Conservation (phyloP, 1,284 basidiomycete species). For the Trichosporon asahii region DNA sequence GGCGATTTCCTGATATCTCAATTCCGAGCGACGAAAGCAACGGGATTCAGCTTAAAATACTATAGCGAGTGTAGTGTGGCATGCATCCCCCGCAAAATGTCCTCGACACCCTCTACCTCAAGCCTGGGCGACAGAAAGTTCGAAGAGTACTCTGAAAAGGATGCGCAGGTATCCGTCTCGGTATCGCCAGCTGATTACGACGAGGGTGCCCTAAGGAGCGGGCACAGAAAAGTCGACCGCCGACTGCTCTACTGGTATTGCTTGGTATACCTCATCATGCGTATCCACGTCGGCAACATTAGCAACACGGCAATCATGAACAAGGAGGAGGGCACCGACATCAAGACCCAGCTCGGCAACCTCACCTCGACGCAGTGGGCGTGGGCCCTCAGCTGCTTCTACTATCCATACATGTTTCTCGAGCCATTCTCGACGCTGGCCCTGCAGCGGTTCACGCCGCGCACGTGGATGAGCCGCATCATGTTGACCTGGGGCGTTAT, state of each 20-base stretch:
- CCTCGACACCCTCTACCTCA: background rate
- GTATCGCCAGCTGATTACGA: background rate
- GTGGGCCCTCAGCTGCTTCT: conserved; percentile 17
- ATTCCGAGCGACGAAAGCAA: background rate
- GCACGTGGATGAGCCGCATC: conserved; percentile 35
- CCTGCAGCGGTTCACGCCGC: conserved; percentile 33
- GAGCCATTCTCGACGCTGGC: conserved; percentile 16
- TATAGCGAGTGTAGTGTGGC: background rate
- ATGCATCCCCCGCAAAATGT: background rate
- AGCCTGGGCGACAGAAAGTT: background rate
- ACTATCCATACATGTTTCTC: conserved; percentile 17
- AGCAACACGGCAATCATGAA: conserved; percentile 21
- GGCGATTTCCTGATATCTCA: background rate
- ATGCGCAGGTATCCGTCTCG: background rate
- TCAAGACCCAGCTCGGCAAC: conserved; percentile 19
- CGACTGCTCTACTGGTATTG: conserved; percentile 16
- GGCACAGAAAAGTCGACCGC: conserved; percentile 11
- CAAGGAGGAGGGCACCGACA: conserved; percentile 16
- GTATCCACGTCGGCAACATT: conserved; percentile 18
- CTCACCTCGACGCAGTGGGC: conserved; percentile 16
- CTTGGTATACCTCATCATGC: conserved; percentile 21
- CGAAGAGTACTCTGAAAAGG: background rate
- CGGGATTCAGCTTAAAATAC: background rate
- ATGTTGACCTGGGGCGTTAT: conserved; percentile 19
- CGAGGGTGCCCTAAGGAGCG: background rate